These are phyloP conservation scores for Tricholoma sp. DNA, from an alignment of 768 basidiomycete genomes.

Conservation along the genomic window DNA sequence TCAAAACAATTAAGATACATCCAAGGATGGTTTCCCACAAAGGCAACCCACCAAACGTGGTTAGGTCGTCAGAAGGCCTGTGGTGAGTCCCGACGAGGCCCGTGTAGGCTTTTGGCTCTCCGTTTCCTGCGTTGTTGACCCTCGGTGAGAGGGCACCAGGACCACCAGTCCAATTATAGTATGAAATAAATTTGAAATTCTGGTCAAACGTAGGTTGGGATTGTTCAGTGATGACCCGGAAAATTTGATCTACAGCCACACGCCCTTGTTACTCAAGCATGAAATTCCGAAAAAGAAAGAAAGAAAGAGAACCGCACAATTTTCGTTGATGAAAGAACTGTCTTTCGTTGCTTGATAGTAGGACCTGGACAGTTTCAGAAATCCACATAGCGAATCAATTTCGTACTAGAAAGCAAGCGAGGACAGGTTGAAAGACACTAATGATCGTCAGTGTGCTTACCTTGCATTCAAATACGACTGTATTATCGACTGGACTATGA, in stretches of 20 bases:
- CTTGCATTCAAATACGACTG: constrained; percentile 81
- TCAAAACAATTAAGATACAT: not conserved
- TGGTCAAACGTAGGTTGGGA: constrained; percentile 67
- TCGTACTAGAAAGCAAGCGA: constrained; percentile 48
- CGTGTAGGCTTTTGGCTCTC: constrained; percentile 70
- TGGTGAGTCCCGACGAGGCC: constrained; percentile 76
- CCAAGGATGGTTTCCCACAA: not conserved
- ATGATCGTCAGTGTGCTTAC: constrained; percentile 28
- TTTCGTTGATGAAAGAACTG: constrained; percentile 60
- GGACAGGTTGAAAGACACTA: not conserved
- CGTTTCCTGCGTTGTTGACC: constrained; percentile 65
- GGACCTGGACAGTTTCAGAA: constrained; percentile 69
- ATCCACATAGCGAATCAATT: constrained; percentile 73
- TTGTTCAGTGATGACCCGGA: constrained; percentile 73
- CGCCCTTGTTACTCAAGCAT: constrained; percentile 43
- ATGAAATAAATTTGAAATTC: constrained; percentile 69
- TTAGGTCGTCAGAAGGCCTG: constrained; percentile 72
- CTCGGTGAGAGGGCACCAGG: constrained; percentile 56
- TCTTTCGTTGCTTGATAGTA: constrained; percentile 74
- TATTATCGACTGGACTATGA: constrained; percentile 57
- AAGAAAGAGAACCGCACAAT: constrained; percentile 40
- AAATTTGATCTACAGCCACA: constrained; percentile 62
- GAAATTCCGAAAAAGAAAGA: not conserved
- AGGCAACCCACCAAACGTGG: constrained; percentile 47
- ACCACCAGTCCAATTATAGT: constrained; percentile 80